These are phyloP conservation scores for Colletotrichum musicola DNA, from an alignment of 2,329 filamentous ascomycete species.

Conservation along the genomic window DNA sequence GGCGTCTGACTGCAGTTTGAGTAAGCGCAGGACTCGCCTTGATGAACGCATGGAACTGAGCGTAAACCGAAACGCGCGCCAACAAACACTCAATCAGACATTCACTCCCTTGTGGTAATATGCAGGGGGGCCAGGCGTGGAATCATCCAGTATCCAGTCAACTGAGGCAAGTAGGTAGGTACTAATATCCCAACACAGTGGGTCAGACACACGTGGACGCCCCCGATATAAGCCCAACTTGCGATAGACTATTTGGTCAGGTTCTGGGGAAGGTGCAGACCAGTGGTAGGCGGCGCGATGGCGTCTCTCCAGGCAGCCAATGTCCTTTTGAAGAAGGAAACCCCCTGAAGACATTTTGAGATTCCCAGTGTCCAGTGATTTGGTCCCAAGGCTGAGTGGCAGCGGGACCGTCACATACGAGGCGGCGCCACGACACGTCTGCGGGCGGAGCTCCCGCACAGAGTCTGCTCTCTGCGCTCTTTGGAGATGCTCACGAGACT, in stretches of 20 bases:
- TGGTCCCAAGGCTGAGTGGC: constrained; percentile 5
- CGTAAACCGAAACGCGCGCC: background rate
- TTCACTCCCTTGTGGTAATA: background rate
- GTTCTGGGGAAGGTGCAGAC: constrained; percentile 9
- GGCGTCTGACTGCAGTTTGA: too few species aligned
- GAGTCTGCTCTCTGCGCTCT: background rate
- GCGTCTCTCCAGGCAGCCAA: background rate
- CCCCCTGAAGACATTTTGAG: background rate
- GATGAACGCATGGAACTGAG: background rate
- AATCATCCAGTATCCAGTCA: background rate
- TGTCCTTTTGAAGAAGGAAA: background rate
- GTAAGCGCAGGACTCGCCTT: background rate
- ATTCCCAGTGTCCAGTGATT: background rate
- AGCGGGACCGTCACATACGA: constrained; percentile 1
- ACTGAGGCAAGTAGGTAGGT: too few species aligned
- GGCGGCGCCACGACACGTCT: constrained; percentile 17
- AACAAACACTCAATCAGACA: background rate
- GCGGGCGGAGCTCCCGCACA: constrained; percentile 1
- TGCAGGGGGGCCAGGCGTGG: constrained; percentile 1
- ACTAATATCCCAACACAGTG: background rate
- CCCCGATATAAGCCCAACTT: background rate
- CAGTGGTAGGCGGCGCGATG: background rate
- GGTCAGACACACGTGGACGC: background rate
- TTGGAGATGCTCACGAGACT: constrained; percentile 1
- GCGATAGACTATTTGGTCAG: background rate